Conservation (phyloP, 2,329 filamentous ascomycete species). For the Apiospora phragmitis region DNA sequence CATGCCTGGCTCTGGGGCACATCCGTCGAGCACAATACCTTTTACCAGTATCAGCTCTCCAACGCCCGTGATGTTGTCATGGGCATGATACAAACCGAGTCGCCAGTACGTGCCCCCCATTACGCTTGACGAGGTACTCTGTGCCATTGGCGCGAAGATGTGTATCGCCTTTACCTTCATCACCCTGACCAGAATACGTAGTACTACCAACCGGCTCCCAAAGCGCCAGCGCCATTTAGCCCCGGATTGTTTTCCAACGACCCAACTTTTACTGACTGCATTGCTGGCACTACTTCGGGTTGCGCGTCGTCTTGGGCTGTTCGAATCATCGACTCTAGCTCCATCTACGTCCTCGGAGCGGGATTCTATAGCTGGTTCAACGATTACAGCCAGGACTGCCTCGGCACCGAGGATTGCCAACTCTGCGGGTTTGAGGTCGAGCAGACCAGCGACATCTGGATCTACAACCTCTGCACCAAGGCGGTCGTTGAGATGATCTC, state of each 20-base stretch:
- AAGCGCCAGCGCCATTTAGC: conserved; percentile 52
- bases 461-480: conserved; percentile 20
- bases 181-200: no score
- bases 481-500: conserved; percentile 14
- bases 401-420: conserved; percentile 53
- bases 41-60: conserved; percentile 54
- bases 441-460: conserved; percentile 8
- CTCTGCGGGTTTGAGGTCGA: conserved; percentile 48
- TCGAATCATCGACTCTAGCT: conserved; percentile 51
- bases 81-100: conserved; percentile 67
- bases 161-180: no score
- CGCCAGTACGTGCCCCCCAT: conserved; percentile 37
- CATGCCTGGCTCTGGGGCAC: conserved; percentile 1
- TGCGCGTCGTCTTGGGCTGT: conserved; percentile 61
- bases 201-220: conserved; percentile 62
- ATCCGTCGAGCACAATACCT: not conserved
- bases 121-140: no score
- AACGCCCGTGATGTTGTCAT: conserved; percentile 56
- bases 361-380: conserved; percentile 63
- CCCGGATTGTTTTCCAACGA: conserved; percentile 46
- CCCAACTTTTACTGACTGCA: conserved; percentile 51
- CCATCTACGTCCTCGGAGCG: conserved; percentile 53
- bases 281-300: conserved; percentile 8
- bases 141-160: no score
- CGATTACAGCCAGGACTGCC: conserved; percentile 52